Evolutionary conservation across 2,329 filamentous ascomycete genomes (phyloP).

Genomic region (Hawksworthiomyces lignivorus): DNA sequence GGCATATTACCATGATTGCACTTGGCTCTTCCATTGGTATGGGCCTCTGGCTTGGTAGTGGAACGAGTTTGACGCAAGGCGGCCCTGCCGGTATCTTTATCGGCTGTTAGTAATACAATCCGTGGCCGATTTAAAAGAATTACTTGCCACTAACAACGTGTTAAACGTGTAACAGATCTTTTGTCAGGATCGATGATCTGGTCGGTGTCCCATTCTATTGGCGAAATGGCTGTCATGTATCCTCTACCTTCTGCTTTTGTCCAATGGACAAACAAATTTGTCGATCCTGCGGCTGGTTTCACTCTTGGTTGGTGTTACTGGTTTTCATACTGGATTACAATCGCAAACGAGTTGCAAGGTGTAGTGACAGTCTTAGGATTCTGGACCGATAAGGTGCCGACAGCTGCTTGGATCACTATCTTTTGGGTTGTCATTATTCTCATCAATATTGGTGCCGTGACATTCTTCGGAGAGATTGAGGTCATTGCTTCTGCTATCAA

Average conservation of each 20-base stretch:
- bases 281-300: slow-evolving; percentile 38
- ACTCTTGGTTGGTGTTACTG: slow-evolving; percentile 44
- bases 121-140: too few relatives aligned
- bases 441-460: slow-evolving; percentile 10
- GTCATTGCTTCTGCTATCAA: slow-evolving; percentile 28
- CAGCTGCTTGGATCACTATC: slow-evolving; percentile 6
- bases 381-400: slow-evolving; percentile 9
- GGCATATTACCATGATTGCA: slow-evolving; percentile 7
- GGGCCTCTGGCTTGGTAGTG: slow-evolving; percentile 5
- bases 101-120: background rate
- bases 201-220: too few relatives aligned
- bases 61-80: background rate
- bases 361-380: slow-evolving; percentile 6
- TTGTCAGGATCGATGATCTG: too few relatives aligned
- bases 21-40: slow-evolving; percentile 5
- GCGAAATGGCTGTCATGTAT: too few relatives aligned
- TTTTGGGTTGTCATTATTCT: slow-evolving; percentile 11
- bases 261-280: slow-evolving; percentile 20
- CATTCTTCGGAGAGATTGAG: slow-evolving; percentile 14
- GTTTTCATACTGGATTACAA: slow-evolving; percentile 38
- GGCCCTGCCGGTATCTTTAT: slow-evolving; percentile 3
- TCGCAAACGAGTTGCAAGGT: slow-evolving; percentile 8
- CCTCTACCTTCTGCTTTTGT: too few relatives aligned
- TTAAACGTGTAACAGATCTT: too few relatives aligned
- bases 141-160: too few relatives aligned